These are phyloP conservation scores for Coriaria nepalensis DNA, from an alignment of 306 rosid species.

Conservation along the genomic window DNA sequence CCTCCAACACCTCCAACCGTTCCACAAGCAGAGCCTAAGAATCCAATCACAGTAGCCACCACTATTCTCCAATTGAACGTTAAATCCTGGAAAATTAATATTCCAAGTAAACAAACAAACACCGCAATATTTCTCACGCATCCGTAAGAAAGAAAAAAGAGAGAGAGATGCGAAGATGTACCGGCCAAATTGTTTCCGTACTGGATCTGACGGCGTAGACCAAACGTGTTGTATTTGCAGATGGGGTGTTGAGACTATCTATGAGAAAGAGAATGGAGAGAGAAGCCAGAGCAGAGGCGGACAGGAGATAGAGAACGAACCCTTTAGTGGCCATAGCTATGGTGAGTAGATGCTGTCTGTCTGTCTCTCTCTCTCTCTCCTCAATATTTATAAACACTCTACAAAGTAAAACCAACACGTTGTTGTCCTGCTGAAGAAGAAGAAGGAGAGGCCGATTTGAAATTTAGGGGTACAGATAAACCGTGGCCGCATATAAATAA, in stretches of 20 bases:
- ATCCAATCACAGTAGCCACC: constrained; percentile 66
- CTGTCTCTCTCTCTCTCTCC: neutral
- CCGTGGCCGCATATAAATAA: neutral
- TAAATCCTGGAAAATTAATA: constrained; percentile 34
- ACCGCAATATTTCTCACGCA: neutral
- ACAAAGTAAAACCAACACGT: neutral
- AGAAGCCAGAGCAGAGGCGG: constrained; percentile 45
- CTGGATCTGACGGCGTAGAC: constrained; percentile 6
- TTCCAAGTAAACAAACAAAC: constrained; percentile 8
- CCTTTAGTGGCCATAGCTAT: constrained; percentile 35
- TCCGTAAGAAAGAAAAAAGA: neutral
- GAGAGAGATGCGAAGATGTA: constrained; percentile 12
- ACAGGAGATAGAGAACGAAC: constrained; percentile 39
- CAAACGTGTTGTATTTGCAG: constrained; percentile 9
- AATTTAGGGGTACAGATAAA: neutral
- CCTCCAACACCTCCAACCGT: constrained; percentile 97
- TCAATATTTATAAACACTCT: neutral
- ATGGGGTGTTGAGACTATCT: constrained; percentile 7
- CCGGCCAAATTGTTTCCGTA: constrained; percentile 56
- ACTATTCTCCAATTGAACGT: constrained; percentile 49
- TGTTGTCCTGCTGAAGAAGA: neutral
- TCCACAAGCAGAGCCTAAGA: constrained; percentile 84
- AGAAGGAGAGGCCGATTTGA: neutral
- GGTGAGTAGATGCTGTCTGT: neutral
- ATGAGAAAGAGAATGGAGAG: constrained; percentile 33